Evolutionary conservation across 106 monocot genomes (phyloP).

Genomic region (Vanilla planifolia): DNA sequence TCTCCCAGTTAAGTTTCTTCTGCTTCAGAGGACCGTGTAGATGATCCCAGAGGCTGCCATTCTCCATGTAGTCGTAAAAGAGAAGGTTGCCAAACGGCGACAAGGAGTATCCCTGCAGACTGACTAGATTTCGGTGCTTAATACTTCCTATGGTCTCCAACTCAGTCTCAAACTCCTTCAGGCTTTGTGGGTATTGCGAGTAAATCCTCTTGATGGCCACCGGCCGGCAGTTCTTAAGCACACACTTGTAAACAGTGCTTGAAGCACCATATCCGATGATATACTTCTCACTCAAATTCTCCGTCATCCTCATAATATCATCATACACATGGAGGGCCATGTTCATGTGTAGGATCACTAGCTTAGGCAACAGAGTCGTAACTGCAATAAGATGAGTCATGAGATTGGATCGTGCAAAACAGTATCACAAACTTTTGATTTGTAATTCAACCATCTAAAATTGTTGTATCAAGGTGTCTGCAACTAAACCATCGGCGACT

Average conservation of each 20-base stretch:
- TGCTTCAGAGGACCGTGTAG: conserved; percentile 79
- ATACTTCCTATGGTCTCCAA: conserved; percentile 92
- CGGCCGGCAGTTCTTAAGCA: conserved; percentile 90
- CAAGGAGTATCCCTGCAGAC: conserved; percentile 87
- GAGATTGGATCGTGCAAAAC: background rate
- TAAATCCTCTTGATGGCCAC: conserved; percentile 88
- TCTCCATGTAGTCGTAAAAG: conserved; percentile 98
- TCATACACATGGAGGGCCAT: conserved; percentile 98
- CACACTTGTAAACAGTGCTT: conserved; percentile 94
- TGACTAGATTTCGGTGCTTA: conserved; percentile 89
- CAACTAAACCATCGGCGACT: too few species aligned
- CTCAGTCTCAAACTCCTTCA: conserved; percentile 93
- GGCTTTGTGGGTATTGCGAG: conserved; percentile 66
- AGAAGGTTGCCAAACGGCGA: conserved; percentile 80
- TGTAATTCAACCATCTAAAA: too few species aligned
- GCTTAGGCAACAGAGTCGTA: conserved; percentile 52
- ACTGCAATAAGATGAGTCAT: conserved; percentile 28
- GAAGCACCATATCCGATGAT: conserved; percentile 95
- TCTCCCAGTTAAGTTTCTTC: conserved; percentile 77
- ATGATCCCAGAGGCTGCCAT: conserved; percentile 98
- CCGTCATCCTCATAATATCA: conserved; percentile 99
- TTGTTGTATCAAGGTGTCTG: too few species aligned
- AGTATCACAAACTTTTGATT: background rate
- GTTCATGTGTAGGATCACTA: conserved; percentile 96
- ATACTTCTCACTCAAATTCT: conserved; percentile 89